phyloP scores from a whole-genome alignment of 2,329 filamentous ascomycete genomes.

The Tolypocladium tropicale region DNA sequence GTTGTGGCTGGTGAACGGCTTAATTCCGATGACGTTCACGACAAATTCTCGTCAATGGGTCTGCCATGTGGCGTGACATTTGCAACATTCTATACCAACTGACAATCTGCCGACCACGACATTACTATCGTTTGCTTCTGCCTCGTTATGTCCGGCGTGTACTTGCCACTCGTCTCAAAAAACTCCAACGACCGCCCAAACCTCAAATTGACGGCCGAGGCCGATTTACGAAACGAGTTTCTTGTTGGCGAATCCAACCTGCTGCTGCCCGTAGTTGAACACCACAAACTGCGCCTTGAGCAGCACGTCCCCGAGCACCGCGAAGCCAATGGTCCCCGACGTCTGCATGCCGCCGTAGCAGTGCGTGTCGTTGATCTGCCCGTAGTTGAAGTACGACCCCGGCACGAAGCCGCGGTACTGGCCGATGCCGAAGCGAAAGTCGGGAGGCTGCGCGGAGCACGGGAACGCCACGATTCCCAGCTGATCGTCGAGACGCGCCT shows the following conservation, averaged over 20 bases:
- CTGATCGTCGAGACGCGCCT: slow-evolving; percentile 32
- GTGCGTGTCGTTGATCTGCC: slow-evolving; percentile 9
- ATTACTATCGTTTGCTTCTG: background rate
- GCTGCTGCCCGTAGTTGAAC: slow-evolving; percentile 21
- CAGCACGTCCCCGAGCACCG: slow-evolving; percentile 30
- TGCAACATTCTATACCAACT: background rate
- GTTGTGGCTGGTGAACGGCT: background rate
- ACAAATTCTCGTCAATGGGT: background rate
- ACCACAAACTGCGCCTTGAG: slow-evolving; percentile 35
- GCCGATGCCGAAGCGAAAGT: slow-evolving; percentile 25
- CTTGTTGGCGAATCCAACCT: slow-evolving; percentile 31
- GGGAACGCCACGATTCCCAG: slow-evolving; percentile 49
- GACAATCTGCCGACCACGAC: background rate
- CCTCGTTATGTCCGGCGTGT: background rate
- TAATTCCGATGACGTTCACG: background rate
- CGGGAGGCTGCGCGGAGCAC: slow-evolving; percentile 40
- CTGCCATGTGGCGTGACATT: background rate
- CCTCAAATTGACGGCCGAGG: background rate
- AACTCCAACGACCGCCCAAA: background rate
- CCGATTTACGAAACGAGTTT: background rate
- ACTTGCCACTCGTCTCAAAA: background rate
- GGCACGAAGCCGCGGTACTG: slow-evolving; percentile 23
- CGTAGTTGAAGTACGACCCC: slow-evolving; percentile 27
- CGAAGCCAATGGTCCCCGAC: slow-evolving; percentile 23
- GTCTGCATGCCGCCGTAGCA: slow-evolving; percentile 30